A percentile compares a stretch with the other conserved stretches of the same genome.
phyloP scores from a whole-genome alignment of 208 protist genomes.

The Tritrichomonas musculus region DNA sequence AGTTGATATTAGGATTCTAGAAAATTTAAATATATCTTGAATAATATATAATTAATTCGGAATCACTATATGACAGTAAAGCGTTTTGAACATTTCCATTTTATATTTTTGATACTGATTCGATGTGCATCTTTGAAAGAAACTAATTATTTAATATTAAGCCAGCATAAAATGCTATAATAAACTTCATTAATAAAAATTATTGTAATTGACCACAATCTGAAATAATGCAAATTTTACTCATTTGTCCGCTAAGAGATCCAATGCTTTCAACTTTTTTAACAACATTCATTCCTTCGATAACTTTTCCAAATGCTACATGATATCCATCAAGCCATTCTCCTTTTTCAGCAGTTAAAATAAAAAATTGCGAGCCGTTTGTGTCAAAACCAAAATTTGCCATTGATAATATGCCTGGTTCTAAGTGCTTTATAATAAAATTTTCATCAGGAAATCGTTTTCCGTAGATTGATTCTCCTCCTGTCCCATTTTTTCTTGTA shows the following conservation, averaged over 20 bases:
- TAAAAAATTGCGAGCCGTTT: conserved; percentile 68
- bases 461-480: conserved; percentile 61
- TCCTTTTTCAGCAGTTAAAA: conserved; percentile 58
- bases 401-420: conserved; percentile 64
- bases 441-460: conserved; percentile 58
- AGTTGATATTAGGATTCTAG: too few relatives aligned
- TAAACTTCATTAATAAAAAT: too few relatives aligned
- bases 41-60: too few relatives aligned
- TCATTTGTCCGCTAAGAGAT: neutral
- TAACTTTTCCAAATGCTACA: conserved; percentile 62
- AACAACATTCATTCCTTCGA: conserved; percentile 59
- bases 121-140: too few relatives aligned
- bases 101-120: too few relatives aligned
- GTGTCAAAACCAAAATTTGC: conserved; percentile 65
- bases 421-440: conserved; percentile 29
- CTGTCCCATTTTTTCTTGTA: conserved; percentile 60
- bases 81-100: too few relatives aligned
- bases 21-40: too few relatives aligned
- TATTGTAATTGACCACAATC: conserved; percentile 13
- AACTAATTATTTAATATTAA: too few relatives aligned
- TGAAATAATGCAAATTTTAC: neutral
- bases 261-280: conserved; percentile 48
- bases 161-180: too few relatives aligned
- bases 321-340: conserved; percentile 63
- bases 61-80: too few relatives aligned